These are phyloP conservation scores for Oropetium thomaeum DNA, from an alignment of 176 grass and related monocot species.

Conservation along the genomic window DNA sequence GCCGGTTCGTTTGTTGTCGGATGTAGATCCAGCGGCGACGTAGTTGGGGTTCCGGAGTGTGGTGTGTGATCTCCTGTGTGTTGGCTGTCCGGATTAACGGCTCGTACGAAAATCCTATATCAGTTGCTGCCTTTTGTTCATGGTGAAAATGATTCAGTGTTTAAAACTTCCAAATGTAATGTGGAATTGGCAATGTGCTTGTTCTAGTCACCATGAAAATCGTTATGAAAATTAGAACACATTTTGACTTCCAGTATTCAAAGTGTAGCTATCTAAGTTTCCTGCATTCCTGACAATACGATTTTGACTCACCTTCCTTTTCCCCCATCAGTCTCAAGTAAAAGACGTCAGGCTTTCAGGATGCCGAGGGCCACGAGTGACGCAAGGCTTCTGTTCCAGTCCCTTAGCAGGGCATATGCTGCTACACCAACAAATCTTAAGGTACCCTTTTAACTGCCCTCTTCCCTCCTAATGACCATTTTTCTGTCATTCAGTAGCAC, in stretches of 20 bases:
- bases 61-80: not conserved
- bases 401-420: slow-evolving; percentile 68
- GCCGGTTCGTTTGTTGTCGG: not conserved
- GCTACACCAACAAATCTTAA: slow-evolving; percentile 81
- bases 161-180: not conserved
- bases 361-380: slow-evolving; percentile 65
- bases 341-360: not conserved
- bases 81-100: not conserved
- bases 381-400: slow-evolving; percentile 70
- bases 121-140: not conserved
- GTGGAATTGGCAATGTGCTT: no score
- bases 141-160: not conserved
- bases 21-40: not conserved
- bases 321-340: not conserved
- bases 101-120: not conserved
- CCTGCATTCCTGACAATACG: not conserved
- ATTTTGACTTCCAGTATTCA: no score
- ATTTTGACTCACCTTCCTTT: not conserved
- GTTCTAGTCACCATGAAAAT: no score
- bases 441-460: slow-evolving; percentile 17
- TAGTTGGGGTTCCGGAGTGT: not conserved
- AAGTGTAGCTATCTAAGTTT: no score
- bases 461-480: not conserved
- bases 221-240: no score
- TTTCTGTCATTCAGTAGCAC: not conserved